Base-by-base conservation (phyloP, 2,329 filamentous ascomycete species). In the Plectosphaerella plurivora region DNA sequence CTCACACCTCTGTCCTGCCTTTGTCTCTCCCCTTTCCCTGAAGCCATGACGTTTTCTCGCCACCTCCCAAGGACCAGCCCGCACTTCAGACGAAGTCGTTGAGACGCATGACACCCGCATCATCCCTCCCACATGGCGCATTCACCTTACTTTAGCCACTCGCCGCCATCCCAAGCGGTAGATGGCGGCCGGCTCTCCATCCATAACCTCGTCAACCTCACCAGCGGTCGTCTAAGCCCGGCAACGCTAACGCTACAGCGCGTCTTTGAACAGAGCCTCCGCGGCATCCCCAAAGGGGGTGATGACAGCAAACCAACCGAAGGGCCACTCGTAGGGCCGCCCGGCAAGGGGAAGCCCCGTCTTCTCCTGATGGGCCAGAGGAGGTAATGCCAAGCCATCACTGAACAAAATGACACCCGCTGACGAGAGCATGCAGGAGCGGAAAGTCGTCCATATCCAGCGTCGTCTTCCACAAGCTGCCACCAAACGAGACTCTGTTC, bases 371-470 rank as follows among this genome's bases (percentile, higher is more conserved):
- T 99, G 94, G 94, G 94, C 4, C 89, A 97, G 72, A 84, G 92
- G 75, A 87, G 93, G 94, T 96, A 75, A 14, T 41, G 3, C 37
- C 14, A n/a, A n/a, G 7, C 14, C 15, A 7, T n/a, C 7, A 14
- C 14, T 41, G 7, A 7, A n/a, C 3, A 9, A 14, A 9, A 18
- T 4, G 37, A 3, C 16, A 20, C 10, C 41, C 18, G 16, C 41
- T 44, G 41, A 44, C 41, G 16, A 20, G n/a, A 18, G 9, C 28
- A 16, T 10, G 20, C 60, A 99, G 94, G 74, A 97, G 92, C 66
- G 94, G 94, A 55, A 99, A 99, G 68, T 97, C 94, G 1, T 99
- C 94, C 6, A 97, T 99, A 66, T 94, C 92, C 24, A 97, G 91
- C 65, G 95, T 99, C 47, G 93, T 99, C n/a, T 97, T 99, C 65